Conservation (phyloP, 2,329 filamentous ascomycete species). For the Nemania diffusa region DNA sequence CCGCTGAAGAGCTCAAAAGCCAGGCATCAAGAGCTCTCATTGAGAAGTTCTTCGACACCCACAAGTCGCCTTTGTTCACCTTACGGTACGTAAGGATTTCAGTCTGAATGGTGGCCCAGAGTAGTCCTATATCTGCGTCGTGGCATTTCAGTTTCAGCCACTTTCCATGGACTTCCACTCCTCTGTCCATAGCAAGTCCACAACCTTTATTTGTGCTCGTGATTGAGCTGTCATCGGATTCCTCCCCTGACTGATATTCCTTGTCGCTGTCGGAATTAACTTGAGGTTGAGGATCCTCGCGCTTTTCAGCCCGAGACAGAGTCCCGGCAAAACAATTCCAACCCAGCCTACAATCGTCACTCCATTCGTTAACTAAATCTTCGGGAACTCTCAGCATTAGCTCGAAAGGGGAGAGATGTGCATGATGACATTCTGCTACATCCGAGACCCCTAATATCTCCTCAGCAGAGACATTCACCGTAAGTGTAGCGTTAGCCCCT, state of each 20-base stretch:
- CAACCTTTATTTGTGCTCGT: neutral
- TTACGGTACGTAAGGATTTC: conserved; percentile 28
- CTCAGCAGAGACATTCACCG: conserved; percentile 12
- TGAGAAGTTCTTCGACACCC: conserved; percentile 14
- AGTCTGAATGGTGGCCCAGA: conserved; percentile 28
- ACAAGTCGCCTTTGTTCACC: neutral
- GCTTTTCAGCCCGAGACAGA: neutral
- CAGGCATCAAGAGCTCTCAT: conserved; percentile 5
- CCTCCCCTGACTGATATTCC: too few species aligned
- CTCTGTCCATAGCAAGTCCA: too few species aligned
- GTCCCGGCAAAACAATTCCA: conserved; percentile 16
- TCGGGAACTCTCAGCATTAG: conserved; percentile 17
- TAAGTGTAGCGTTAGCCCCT: conserved; percentile 43
- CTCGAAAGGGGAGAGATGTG: neutral
- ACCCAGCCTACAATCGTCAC: conserved; percentile 8
- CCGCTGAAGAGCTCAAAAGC: neutral
- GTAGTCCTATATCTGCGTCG: conserved; percentile 5
- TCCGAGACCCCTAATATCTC: conserved; percentile 10
- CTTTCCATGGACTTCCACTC: neutral
- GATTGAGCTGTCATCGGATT: too few species aligned
- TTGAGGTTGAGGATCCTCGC: neutral
- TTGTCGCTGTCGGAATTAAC: neutral
- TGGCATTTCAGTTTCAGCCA: conserved; percentile 10
- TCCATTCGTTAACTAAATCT: conserved; percentile 7
- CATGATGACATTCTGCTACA: neutral